Base-by-base conservation (phyloP, 306 rosid species). In the Urtica urens region DNA sequence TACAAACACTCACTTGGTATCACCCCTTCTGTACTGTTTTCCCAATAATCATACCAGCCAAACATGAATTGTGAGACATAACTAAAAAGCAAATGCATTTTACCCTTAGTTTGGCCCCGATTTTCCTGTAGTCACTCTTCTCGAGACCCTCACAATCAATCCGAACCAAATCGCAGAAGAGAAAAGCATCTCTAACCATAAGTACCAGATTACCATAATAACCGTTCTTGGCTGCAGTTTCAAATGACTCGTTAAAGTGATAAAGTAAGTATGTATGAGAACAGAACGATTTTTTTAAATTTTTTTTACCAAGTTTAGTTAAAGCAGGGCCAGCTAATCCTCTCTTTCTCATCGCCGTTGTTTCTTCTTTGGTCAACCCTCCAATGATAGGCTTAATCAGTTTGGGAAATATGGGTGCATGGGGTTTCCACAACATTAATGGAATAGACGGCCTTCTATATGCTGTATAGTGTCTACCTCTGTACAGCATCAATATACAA, bases 81-180 rank as follows among this genome's bases (percentile, higher is more conserved):
- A 19, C 39, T 38, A 27, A 11, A 45, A n/a, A n/a, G n/a, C 65
- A 15, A 43, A 45, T 48, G 42, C 13, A 17, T 17, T 17, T 50
- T 77, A 90, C 95, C 81, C 85, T 63, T 39, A 90, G 93, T 59
- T 90, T 90, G 85, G 87, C 79, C 73, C 99, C 95, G 35, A 90
- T 72, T 79, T 90, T 84, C 76, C 73, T 84, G 95, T 84, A 90
- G 71, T 90, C 99, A 46, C 77, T 90, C 79, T 30, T 84, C 74
- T 79, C 85, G 34, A 90, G 94, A 30, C 95, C 92, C 23, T 71
- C 67, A 37, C 95, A 84, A 57, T 90, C 95, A 50, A 90, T 81
- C 65, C 95, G 82, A 30, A 85, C 69, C 74, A 90, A 49, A 62
- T 90, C 95, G 44, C 62, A 49, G 4, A 58, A 37, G 51, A 77